A percentile compares a stretch with the other conserved stretches of the same genome.
Evolutionary conservation across 208 protist genomes (phyloP).

Genomic region (Trypanosoma mega): DNA sequence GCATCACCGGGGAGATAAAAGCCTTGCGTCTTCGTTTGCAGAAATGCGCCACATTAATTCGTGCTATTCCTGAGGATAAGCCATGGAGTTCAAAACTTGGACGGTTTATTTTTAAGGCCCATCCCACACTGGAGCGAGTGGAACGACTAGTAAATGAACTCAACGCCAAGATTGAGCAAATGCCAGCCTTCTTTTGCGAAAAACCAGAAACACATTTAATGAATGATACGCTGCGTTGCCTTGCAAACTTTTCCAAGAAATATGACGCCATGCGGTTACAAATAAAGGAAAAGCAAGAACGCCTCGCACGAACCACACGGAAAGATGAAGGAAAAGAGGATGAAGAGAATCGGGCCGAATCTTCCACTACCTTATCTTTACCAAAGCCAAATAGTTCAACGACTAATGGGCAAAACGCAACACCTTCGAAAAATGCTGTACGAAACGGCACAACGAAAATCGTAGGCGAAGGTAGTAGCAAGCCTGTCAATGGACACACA

Average conservation of each 20-base stretch:
- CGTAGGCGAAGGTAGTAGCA: too few species aligned
- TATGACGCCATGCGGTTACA: slow-evolving; percentile 38
- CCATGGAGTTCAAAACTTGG: slow-evolving; percentile 58
- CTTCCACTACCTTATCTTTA: neutral
- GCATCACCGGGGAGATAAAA: slow-evolving; percentile 54
- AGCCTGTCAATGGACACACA: too few species aligned
- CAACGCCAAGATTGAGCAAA: slow-evolving; percentile 37
- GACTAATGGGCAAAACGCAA: too few species aligned
- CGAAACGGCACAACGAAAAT: too few species aligned
- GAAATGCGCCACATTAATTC: slow-evolving; percentile 48
- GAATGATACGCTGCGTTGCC: slow-evolving; percentile 51
- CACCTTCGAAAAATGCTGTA: too few species aligned
- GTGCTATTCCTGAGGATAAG: slow-evolving; percentile 46
- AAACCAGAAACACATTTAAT: slow-evolving; percentile 42
- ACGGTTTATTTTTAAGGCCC: slow-evolving; percentile 54
- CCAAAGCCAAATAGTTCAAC: too few species aligned
- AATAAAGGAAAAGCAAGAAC: slow-evolving; percentile 19
- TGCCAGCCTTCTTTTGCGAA: slow-evolving; percentile 64
- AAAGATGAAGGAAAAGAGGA: neutral
- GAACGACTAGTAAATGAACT: slow-evolving; percentile 51
- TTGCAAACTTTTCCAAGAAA: slow-evolving; percentile 61
- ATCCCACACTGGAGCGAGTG: slow-evolving; percentile 39
- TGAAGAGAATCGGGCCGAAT: neutral
- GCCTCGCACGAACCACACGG: neutral
- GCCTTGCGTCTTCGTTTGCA: slow-evolving; percentile 38